Evolutionary conservation across 2,329 filamentous ascomycete genomes (phyloP).

Genomic region (Alternaria gaisen): DNA sequence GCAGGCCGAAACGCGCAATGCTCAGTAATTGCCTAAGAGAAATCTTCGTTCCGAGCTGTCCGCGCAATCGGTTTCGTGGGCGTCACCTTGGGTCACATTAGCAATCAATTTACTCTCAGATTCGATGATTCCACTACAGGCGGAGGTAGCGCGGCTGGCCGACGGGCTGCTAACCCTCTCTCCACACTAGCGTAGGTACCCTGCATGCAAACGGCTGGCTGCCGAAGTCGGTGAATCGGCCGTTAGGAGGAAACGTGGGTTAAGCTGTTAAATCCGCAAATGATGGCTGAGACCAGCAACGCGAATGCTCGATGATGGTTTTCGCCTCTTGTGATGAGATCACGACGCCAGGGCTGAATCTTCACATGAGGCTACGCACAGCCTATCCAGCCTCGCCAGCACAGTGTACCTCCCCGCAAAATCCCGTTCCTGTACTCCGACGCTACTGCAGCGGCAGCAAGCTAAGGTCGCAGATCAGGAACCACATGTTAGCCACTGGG

Average conservation of each 20-base stretch:
- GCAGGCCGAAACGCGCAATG: slow-evolving; percentile 15
- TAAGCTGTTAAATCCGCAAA: slow-evolving; percentile 6
- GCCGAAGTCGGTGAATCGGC: slow-evolving; percentile 18
- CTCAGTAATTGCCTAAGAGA: slow-evolving; percentile 13
- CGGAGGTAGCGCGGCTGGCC: slow-evolving; percentile 21
- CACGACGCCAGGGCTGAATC: slow-evolving; percentile 2
- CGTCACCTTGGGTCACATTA: slow-evolving; percentile 22
- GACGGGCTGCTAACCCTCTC: slow-evolving; percentile 14
- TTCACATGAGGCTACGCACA: neutral
- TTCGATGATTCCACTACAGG: slow-evolving; percentile 22
- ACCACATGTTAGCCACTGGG: slow-evolving; percentile 2
- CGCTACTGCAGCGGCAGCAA: slow-evolving; percentile 13
- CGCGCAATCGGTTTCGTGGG: slow-evolving; percentile 19
- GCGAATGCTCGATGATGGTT: neutral
- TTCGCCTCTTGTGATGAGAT: slow-evolving; percentile 12
- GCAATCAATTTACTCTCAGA: slow-evolving; percentile 28
- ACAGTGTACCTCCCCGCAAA: neutral
- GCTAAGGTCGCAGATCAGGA: slow-evolving; percentile 18
- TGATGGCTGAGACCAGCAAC: neutral
- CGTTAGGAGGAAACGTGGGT: slow-evolving; percentile 5
- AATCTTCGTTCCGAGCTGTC: slow-evolving; percentile 15
- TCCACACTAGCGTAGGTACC: slow-evolving; percentile 10
- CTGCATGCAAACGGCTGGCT: slow-evolving; percentile 12
- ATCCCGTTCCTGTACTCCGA: slow-evolving; percentile 11
- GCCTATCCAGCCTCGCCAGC: neutral